Evolutionary conservation across 2,329 filamentous ascomycete genomes (phyloP), one percentile per base, ranked within the genome.

Genomic region (Xylaria sp.): DNA sequence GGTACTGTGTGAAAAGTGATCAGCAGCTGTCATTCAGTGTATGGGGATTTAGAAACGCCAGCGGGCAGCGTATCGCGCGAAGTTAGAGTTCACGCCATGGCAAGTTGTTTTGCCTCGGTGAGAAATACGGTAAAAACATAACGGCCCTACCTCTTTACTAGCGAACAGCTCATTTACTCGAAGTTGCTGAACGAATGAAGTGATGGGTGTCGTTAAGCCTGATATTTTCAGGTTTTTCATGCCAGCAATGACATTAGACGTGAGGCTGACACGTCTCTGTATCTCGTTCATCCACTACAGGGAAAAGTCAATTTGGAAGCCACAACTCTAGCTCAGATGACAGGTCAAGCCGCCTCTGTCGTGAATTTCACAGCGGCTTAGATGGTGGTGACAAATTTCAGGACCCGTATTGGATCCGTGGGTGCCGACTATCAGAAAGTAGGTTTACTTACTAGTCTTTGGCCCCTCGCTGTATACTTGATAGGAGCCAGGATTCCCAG

Each of bases 1-100:
- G 65, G 40, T 76, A 79, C 37, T 53, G 12, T 11, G 28, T 5
- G 9, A 31, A 31, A 5, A n/a, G n/a, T n/a, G n/a, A 31, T 53
- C 7, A 35, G 25, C 28, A 17, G 28, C 9, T 25, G 14, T 7
- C 38, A 3, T 42, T 42, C n/a, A 42, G 12, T 42, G 3, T 42
- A 17, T 42, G 6, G 6, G 38, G 15, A 6, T 19, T 42, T 14
- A 42, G 8, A n/a, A n/a, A 4, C 6, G 8, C 15, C 5, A n/a
- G 14, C 4, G 38, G n/a, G n/a, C n/a, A 3, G 15, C 6, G 35
- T 38, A 12, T 38, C 15, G 3, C 7, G 8, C 7, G 35, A 38
- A 38, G 3, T 35, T 5, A 4, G 5, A 31, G 9, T 31, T 9
- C 28, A 31, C 4, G 28, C 28, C 9, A 9, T 9, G 28, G 28